Conservation (phyloP, 495 filamentous ascomycete species). For the Penicillium diatomitis region DNA sequence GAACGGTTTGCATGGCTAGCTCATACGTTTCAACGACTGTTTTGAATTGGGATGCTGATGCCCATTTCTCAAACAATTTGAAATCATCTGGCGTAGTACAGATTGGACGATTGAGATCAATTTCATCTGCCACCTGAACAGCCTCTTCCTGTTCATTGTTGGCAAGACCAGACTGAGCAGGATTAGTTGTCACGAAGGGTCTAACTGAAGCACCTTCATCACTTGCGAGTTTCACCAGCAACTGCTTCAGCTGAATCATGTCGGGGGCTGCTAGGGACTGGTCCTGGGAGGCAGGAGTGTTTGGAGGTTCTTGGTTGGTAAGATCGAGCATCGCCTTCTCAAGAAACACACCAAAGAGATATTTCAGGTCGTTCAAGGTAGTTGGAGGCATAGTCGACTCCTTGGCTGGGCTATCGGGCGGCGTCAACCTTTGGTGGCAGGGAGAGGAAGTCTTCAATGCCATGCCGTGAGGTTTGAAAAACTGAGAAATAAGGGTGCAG, state of each 20-base stretch:
- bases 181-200: neutral
- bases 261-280: constrained; percentile 3
- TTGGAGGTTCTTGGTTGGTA: constrained; percentile 9
- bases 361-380: neutral
- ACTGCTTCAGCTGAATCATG: constrained; percentile 6
- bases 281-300: constrained; percentile 7
- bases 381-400: neutral
- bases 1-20: constrained; percentile 2
- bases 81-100: constrained; percentile 15
- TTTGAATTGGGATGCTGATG: constrained; percentile 12
- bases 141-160: neutral
- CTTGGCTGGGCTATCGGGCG: neutral
- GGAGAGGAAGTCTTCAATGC: neutral
- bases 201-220: neutral
- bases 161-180: neutral
- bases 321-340: constrained; percentile 5
- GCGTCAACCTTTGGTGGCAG: neutral
- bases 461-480: constrained; percentile 2
- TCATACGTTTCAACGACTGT: constrained; percentile 14
- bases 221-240: neutral
- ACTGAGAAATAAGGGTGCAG: constrained; percentile 1
- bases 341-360: constrained; percentile 6
- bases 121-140: constrained; percentile 4
- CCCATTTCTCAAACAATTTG: constrained; percentile 16
- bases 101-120: constrained; percentile 16